A percentile compares a stretch with the other conserved stretches of the same genome.
Conservation (phyloP, 805 yeast genomes). For the Starmerella sirachaensis region DNA sequence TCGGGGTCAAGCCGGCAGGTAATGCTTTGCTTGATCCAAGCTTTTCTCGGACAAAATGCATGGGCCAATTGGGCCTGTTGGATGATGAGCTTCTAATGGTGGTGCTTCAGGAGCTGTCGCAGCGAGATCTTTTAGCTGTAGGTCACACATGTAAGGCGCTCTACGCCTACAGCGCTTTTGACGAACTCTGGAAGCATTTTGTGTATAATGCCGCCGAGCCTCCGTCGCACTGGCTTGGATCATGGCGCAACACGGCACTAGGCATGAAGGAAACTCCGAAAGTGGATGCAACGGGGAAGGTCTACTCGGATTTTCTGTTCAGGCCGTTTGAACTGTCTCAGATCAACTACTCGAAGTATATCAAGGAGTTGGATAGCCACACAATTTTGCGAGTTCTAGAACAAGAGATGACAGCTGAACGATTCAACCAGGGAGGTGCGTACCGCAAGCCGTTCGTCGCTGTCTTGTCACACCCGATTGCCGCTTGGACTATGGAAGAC, state of each 20-base stretch:
- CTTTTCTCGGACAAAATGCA: conserved; percentile 11
- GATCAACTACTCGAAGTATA: conserved; percentile 43
- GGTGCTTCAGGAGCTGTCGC: conserved; percentile 39
- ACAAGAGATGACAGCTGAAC: conserved; percentile 36
- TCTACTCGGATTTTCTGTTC: conserved; percentile 69
- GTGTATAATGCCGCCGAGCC: conserved; percentile 31
- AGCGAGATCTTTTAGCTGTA: conserved; percentile 41
- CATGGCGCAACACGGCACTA: conserved; percentile 62
- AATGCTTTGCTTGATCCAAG: conserved; percentile 37
- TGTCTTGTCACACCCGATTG: conserved; percentile 36
- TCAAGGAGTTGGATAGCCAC: conserved; percentile 38
- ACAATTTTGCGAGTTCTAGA: conserved; percentile 19
- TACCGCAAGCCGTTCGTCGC: conserved; percentile 55
- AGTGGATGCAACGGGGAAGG: conserved; percentile 26
- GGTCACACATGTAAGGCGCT: conserved; percentile 52
- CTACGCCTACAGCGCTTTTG: conserved; percentile 63
- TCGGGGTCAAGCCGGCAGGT: conserved; percentile 67
- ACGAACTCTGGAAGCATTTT: conserved; percentile 67
- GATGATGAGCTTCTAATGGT: conserved; percentile 55
- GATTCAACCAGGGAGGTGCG: conserved; percentile 37
- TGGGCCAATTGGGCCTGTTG: conserved; percentile 32
- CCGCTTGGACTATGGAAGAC: conserved; percentile 49
- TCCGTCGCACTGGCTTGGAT: conserved; percentile 51
- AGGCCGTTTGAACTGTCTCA: conserved; percentile 76
- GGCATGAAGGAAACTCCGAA: conserved; percentile 23